Base-by-base conservation (phyloP, 768 basidiomycete species). In the Mycena metata region DNA sequence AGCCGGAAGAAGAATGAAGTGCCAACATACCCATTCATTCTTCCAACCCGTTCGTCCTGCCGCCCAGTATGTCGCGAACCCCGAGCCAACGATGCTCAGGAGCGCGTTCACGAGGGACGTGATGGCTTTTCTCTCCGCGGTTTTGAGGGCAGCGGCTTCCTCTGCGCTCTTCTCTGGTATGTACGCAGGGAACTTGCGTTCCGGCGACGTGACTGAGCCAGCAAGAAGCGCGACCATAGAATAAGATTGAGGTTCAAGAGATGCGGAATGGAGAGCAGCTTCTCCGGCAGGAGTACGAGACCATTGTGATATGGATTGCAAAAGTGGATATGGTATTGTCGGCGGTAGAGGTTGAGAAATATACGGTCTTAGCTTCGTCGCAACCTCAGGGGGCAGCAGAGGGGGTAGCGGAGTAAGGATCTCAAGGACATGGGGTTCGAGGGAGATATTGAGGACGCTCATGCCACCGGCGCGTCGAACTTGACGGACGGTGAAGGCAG, bases 131-230 rank as follows among this genome's bases (percentile, higher is more conserved):
- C 86, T 81, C 65, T 95, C 92, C 47, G 83, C 83, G 26, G 79
- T 77, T 59, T 78, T 85, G 41, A 83, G 79, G 47, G 80, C 82
- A 50, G 82, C 83, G 16, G 86, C 75, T 63, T 85, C 81, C 69
- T 87, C 84, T 35, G 84, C 85, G 64, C 84, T 84, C 64, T 77
- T 79, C 23, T 82, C 84, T 24, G 82, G 84, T 5, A 74, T 65
- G 71, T 89, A 87, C 11, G 79, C 70, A 36, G 89, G 89, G 67
- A 93, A 92, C 41, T 84, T 88, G 60, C 91, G 87, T 65, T 92
- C 89, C 23, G 94, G 94, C 8, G 92, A 93, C n/a, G 93, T 90
- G 49, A 84, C 87, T 8, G 90, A 85, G 42, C 94, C 94, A 17
- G 94, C 93, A 7, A 96, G 87, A 41, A 96, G 82, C 21, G 92